These are phyloP conservation scores for Eucalyptus coolabah DNA, from an alignment of 345 rosid genomes.

Conservation along the genomic window DNA sequence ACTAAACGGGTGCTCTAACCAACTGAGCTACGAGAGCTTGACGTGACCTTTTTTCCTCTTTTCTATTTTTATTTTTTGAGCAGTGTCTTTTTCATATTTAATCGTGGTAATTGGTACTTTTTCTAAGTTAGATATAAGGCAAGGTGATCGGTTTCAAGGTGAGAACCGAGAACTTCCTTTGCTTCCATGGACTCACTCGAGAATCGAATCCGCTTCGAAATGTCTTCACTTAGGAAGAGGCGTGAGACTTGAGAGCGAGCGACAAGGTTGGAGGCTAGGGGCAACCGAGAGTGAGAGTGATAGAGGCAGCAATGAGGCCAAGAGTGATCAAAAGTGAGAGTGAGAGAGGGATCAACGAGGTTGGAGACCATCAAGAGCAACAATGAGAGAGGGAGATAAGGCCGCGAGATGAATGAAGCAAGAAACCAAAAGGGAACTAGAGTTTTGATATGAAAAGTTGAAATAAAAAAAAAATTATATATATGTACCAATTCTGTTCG, in stretches of 20 bases:
- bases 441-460: not conserved
- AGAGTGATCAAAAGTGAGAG: not conserved
- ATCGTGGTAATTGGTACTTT: not conserved
- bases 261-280: fast-evolving
- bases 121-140: not conserved
- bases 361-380: not conserved
- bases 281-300: fast-evolving
- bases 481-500: fast-evolving
- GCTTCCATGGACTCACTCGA: too few relatives aligned
- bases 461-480: too few relatives aligned
- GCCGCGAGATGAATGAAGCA: fast-evolving
- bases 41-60: fast-evolving
- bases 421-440: fast-evolving
- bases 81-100: not conserved
- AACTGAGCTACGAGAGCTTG: not conserved
- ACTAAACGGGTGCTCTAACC: slow-evolving; percentile 73
- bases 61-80: fast-evolving
- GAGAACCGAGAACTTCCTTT: too few relatives aligned
- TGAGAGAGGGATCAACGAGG: fast-evolving
- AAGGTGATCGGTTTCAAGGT: fast-evolving
- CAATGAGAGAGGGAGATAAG: not conserved
- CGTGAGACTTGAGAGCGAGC: fast-evolving
- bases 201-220: fast-evolving
- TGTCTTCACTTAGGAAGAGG: too few relatives aligned
- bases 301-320: not conserved